These are phyloP conservation scores for Lactarius evosmus DNA, from an alignment of 768 basidiomycete genomes.

Conservation along the genomic window DNA sequence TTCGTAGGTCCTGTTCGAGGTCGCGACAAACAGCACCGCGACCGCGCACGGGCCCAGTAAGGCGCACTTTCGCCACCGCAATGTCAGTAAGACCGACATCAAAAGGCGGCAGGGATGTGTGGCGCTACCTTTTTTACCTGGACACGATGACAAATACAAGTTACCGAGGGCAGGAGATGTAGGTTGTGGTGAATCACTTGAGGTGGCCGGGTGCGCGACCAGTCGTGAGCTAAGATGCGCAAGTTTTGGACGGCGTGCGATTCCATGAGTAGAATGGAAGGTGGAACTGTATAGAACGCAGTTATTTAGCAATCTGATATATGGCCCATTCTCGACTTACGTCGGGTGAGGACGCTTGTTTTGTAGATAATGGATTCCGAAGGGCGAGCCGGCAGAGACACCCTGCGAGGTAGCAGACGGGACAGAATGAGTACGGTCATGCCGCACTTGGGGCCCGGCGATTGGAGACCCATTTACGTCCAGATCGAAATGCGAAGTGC, in stretches of 20 bases:
- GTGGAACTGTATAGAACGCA: background rate
- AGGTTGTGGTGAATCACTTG: slow-evolving; percentile 2
- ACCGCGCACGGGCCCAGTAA: slow-evolving; percentile 73
- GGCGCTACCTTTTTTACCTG: slow-evolving; percentile 83
- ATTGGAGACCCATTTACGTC: slow-evolving; percentile 2
- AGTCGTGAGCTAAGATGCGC: slow-evolving; percentile 6
- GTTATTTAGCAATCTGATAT: background rate
- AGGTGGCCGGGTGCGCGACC: background rate
- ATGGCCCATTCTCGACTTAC: background rate
- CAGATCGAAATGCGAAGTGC: slow-evolving; percentile 19
- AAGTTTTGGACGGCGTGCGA: slow-evolving; percentile 10
- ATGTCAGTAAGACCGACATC: slow-evolving; percentile 3
- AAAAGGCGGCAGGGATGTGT: background rate
- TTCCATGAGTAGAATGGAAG: slow-evolving; percentile 4
- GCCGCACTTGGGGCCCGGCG: slow-evolving; percentile 15
- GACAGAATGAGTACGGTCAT: slow-evolving; percentile 27
- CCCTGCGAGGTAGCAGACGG: slow-evolving; percentile 18
- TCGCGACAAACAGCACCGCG: slow-evolving; percentile 82
- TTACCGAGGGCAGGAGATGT: slow-evolving; percentile 59
- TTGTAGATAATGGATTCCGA: background rate
- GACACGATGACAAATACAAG: slow-evolving; percentile 84
- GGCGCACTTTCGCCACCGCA: slow-evolving; percentile 47
- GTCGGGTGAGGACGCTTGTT: slow-evolving; percentile 13
- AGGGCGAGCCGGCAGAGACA: background rate
- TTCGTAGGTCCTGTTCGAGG: slow-evolving; percentile 66